phyloP scores from a whole-genome alignment of 768 basidiomycete genomes.

The Russula ochroleuca region DNA sequence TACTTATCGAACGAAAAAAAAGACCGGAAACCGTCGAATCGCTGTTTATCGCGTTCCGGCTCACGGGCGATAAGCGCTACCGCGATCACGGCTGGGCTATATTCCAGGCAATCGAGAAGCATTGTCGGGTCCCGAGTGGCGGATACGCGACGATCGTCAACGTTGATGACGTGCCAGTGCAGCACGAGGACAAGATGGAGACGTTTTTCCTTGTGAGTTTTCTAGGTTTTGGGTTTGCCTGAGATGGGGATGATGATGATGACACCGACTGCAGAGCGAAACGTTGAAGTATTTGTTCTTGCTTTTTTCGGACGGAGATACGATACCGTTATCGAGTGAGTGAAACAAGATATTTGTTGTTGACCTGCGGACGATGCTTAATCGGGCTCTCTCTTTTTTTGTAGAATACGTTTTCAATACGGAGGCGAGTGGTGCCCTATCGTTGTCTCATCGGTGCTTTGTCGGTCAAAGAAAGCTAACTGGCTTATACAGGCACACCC shows the following conservation, averaged over 20 bases:
- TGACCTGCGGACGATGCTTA: slow-evolving; percentile 19
- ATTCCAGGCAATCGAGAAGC: slow-evolving; percentile 82
- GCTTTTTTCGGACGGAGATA: slow-evolving; percentile 68
- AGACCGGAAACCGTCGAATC: slow-evolving; percentile 95
- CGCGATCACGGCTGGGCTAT: slow-evolving; percentile 84
- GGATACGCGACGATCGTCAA: slow-evolving; percentile 83
- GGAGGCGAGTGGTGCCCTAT: slow-evolving; percentile 49
- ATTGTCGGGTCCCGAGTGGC: slow-evolving; percentile 71
- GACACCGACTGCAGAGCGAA: slow-evolving; percentile 54
- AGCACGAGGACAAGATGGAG: slow-evolving; percentile 88
- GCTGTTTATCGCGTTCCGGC: slow-evolving; percentile 85
- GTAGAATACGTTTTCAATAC: slow-evolving; percentile 89
- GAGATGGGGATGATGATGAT: background rate
- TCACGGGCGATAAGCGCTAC: slow-evolving; percentile 79
- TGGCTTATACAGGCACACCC: slow-evolving; percentile 51
- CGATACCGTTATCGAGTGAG: slow-evolving; percentile 73
- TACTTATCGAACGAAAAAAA: background rate
- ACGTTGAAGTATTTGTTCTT: slow-evolving; percentile 90
- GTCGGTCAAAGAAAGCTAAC: background rate
- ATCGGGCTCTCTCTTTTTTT: background rate
- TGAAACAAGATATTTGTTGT: background rate
- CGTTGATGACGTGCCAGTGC: slow-evolving; percentile 69
- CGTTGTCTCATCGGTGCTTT: background rate
- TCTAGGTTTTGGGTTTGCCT: background rate
- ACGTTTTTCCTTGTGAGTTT: slow-evolving; percentile 80